phyloP scores from a whole-genome alignment of 305 asterid genomes.

The Lippia alba region DNA sequence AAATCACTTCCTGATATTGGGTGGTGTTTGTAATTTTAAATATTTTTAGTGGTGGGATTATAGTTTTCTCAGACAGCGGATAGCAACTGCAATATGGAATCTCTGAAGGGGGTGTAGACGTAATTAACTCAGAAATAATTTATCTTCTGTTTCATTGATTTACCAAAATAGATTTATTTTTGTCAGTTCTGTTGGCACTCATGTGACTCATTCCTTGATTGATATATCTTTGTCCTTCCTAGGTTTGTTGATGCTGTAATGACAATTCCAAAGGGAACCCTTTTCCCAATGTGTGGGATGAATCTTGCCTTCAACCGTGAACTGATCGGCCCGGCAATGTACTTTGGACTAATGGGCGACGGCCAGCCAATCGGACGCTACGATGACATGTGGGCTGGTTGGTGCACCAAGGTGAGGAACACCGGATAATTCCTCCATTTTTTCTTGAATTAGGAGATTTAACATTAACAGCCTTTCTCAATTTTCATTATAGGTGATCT shows the following conservation, averaged over 20 bases:
- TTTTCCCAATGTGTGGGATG: slow-evolving; percentile 91
- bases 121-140: too few relatives aligned
- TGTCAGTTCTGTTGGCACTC: too few relatives aligned
- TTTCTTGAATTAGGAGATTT: not conserved
- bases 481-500: slow-evolving; percentile 51
- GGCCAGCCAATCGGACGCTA: slow-evolving; percentile 89
- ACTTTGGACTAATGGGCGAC: slow-evolving; percentile 87
- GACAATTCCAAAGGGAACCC: slow-evolving; percentile 78
- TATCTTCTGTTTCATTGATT: too few relatives aligned
- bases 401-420: slow-evolving; percentile 72
- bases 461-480: not conserved
- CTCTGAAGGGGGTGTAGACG: too few relatives aligned
- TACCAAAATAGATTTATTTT: too few relatives aligned
- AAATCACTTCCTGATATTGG: too few relatives aligned
- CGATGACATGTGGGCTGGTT: slow-evolving; percentile 91
- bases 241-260: slow-evolving; percentile 80
- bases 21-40: too few relatives aligned
- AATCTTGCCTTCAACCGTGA: slow-evolving; percentile 73
- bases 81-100: too few relatives aligned
- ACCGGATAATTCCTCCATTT: slow-evolving; percentile 10
- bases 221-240: not conserved
- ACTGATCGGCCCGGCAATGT: slow-evolving; percentile 82
- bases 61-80: too few relatives aligned
- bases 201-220: not conserved
- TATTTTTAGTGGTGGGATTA: too few relatives aligned